Conservation (phyloP, 257 asterid genomes). For the Solanum chilense region DNA sequence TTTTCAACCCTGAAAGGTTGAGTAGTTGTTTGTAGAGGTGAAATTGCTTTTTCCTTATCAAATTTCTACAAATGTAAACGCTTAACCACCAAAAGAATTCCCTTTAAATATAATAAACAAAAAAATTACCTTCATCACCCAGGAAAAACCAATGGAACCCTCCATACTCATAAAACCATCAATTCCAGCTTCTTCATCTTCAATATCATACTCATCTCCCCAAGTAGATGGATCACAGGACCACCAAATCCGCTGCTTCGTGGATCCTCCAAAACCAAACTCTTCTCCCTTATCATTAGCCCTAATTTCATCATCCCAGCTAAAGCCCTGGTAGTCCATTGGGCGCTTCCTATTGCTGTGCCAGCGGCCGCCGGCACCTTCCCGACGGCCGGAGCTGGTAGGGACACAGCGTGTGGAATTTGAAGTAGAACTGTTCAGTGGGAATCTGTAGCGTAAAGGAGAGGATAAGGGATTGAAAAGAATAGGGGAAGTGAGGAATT, state of each 20-base stretch:
- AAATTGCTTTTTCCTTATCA: not conserved
- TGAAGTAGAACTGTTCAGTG: not conserved
- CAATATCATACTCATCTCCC: slow-evolving; percentile 17
- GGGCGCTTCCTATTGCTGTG: slow-evolving; percentile 14
- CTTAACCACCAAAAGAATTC: not conserved
- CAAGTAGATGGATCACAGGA: slow-evolving; percentile 31
- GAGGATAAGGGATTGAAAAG: slow-evolving; percentile 21
- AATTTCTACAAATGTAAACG: not conserved
- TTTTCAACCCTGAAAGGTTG: not conserved
- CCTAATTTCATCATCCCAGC: slow-evolving; percentile 25
- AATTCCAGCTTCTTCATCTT: slow-evolving; percentile 30
- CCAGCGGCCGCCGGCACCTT: slow-evolving; percentile 45
- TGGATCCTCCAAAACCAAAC: slow-evolving; percentile 28
- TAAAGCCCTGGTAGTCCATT: slow-evolving; percentile 22
- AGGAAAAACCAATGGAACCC: slow-evolving; percentile 39
- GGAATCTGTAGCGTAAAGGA: not conserved
- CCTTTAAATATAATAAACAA: not conserved
- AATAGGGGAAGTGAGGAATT: slow-evolving; percentile 14
- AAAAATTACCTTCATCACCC: slow-evolving; percentile 38
- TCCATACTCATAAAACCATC: slow-evolving; percentile 38
- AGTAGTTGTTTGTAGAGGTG: not conserved
- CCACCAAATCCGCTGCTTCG: slow-evolving; percentile 69
- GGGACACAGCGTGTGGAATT: slow-evolving; percentile 7
- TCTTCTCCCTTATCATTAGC: slow-evolving; percentile 15
- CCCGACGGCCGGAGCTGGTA: slow-evolving; percentile 20